Percentiles rank a stretch among this genome's conserved stretches.
Conservation (phyloP, 257 asterid genomes). For the Vinca minor region DNA sequence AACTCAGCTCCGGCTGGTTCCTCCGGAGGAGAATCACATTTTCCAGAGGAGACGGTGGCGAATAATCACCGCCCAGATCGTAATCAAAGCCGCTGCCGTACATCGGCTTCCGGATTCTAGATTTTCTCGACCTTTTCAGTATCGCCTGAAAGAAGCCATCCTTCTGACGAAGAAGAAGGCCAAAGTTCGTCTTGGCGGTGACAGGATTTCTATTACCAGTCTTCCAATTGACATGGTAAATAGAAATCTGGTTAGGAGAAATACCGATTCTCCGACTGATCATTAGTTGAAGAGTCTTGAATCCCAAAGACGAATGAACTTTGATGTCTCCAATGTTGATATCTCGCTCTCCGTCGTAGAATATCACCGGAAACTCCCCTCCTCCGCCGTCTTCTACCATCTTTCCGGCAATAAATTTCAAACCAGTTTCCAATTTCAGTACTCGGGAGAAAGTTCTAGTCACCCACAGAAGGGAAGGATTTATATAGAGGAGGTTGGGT, state of each 20-base stretch:
- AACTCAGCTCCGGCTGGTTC: slow-evolving; percentile 21
- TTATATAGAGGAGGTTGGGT: slow-evolving; percentile 16
- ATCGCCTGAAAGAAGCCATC: slow-evolving; percentile 62
- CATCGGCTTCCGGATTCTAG: slow-evolving; percentile 45
- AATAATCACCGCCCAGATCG: slow-evolving; percentile 24
- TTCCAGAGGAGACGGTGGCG: slow-evolving; percentile 32
- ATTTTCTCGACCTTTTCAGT: slow-evolving; percentile 64
- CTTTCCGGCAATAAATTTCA: not conserved
- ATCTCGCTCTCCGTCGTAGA: slow-evolving; percentile 82
- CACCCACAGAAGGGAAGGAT: not conserved
- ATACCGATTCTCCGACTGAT: slow-evolving; percentile 75
- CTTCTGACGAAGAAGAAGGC: slow-evolving; percentile 38
- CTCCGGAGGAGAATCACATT: slow-evolving; percentile 50
- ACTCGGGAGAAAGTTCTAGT: no score
- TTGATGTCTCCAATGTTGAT: slow-evolving; percentile 49
- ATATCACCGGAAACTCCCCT: slow-evolving; percentile 55
- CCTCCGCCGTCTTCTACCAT: slow-evolving; percentile 68
- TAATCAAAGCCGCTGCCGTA: slow-evolving; percentile 25
- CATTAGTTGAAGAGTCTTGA: slow-evolving; percentile 70
- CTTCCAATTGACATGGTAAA: slow-evolving; percentile 45
- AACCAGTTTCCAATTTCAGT: no score
- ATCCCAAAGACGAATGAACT: slow-evolving; percentile 48
- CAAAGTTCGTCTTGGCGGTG: slow-evolving; percentile 67
- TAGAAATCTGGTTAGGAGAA: slow-evolving; percentile 82
- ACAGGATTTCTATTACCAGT: slow-evolving; percentile 58